Evolutionary conservation across 2,329 filamentous ascomycete genomes (phyloP), one percentile per base, ranked within the genome.

Genomic region (Hypoxylon sp.): DNA sequence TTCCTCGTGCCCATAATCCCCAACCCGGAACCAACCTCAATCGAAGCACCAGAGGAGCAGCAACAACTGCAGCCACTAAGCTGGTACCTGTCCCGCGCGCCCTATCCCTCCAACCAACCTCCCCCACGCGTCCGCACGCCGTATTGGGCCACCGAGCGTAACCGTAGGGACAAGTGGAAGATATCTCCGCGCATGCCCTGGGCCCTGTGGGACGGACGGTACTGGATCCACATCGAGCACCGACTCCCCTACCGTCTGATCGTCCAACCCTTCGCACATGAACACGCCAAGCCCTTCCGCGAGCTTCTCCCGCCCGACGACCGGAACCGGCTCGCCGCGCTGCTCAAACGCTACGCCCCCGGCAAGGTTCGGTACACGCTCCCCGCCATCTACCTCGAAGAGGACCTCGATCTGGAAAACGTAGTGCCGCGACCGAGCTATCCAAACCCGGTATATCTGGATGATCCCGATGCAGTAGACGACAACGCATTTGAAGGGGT

Each of bases 121-220:
- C 54, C 66, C 2, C 73, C 74, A 8, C 49, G 48, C 21, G 51
- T 51, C 40, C 15, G 50, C 8, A 19, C 57, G 5, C 21, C 42
- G 3, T 67, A 67, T 29, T 57, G 53, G 40, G 37, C 53, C 0
- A 2, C 55, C 8, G 13, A 37, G 8, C 45, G 60, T 9, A 46
- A 19, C 7, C 52, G 57, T 12, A 51, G 51, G 29, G 27, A 25
- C 44, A 6, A 38, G 2, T 69, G 66, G 66, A 51, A 54, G 5
- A 67, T 67, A 66, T 50, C 60, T 1, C 3, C n/a, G 2, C 72
- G 69, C 71, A 51, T 47, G 25, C 54, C 41, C 1, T 75, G 74
- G 69, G 51, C 60, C 35, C 65, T 79, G 44, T 88, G 78, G 71
- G 84, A 88, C 65, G 80, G 82, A 0, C 80, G 84, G 2, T 87